Conservation (phyloP, 179 eudicot genomes). For the Pouteria campechiana region DNA sequence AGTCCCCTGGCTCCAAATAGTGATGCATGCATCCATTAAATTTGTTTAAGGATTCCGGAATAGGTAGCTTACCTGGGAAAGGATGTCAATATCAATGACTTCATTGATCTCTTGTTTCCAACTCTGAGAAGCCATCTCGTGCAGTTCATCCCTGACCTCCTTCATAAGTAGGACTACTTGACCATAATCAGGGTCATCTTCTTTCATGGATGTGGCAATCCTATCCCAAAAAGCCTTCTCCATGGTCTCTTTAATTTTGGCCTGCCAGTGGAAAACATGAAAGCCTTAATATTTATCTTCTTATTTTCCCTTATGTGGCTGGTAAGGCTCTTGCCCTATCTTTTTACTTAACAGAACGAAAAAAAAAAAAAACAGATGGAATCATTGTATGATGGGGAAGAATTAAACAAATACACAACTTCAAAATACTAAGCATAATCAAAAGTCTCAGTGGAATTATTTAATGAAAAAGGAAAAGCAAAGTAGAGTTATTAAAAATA, state of each 20-base stretch:
- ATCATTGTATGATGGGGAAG: no score
- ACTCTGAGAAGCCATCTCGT: constrained; percentile 67
- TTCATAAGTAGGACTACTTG: constrained; percentile 67
- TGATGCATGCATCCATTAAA: no score
- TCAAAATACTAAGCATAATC: neutral
- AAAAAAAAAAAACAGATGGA: no score
- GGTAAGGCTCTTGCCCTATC: no score
- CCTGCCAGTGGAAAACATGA: constrained; percentile 19
- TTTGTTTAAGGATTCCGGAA: neutral
- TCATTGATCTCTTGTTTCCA: constrained; percentile 73
- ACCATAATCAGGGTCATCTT: constrained; percentile 57
- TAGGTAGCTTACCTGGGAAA: constrained; percentile 46
- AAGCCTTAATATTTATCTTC: neutral
- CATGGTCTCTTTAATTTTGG: constrained; percentile 58
- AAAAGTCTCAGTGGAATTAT: neutral
- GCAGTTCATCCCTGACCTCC: constrained; percentile 85
- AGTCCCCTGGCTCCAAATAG: no score
- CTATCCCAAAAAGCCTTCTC: constrained; percentile 96
- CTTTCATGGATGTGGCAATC: constrained; percentile 51
- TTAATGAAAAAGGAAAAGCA: neutral
- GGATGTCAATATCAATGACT: constrained; percentile 60
- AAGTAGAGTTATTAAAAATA: no score
- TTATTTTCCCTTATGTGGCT: no score
- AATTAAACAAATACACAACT: neutral
- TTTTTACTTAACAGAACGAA: no score